Base-by-base conservation (phyloP, 139 green algal genomes). In the Astrephomene gubernaculifera region DNA sequence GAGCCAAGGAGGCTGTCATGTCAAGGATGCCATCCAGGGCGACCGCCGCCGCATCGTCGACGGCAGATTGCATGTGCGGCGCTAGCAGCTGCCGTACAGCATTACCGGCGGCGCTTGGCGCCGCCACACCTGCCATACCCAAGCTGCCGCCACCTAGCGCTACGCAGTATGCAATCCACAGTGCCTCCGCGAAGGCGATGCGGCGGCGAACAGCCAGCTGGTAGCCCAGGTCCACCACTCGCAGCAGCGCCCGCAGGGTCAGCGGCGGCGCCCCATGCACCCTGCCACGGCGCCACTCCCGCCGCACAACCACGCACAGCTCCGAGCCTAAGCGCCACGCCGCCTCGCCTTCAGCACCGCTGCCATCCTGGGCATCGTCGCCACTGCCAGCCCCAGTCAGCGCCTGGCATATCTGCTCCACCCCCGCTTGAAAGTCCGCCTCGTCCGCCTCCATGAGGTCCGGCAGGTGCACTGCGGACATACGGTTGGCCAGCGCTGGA, bases 401-500 rank as follows among this genome's bases (percentile, higher is more conserved):
- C 53, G 63, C 57, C 2, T 25, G 6, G 41, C 54, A 54, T 5
- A 71, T 29, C 72, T 72, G 75, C 54, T 81, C 45, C 53, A 89
- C 36, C 68, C 86, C 81, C 6, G 45, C 39, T 4, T 1, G 70
- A n/a, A 91, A 85, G 24, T 45, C 39, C 31, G 67, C 70, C 29
- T 87, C 68, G 22, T 12, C 38, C 17, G 69, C 57, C 2, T 81
- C 69, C n/a, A 82, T 64, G 19, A 49, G 27, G 68, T 91, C 83
- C 22, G 86, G 69, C 36, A 91, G 39, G 35, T 88, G 71, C 14
- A 91, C 70, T 31, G 74, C 80, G 45, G 74, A 78, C 2, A 91
- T 60, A 2, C 87, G 81, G 61, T 91, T 91, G 70, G 69, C 68
- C 31, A 91, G 53, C 4, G 87, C 87, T 25, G 87, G 81, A 7